Evolutionary conservation across 2,329 filamentous ascomycete species (phyloP), one percentile per base, ranked within the genome.

Genomic region (Alternaria viburni): DNA sequence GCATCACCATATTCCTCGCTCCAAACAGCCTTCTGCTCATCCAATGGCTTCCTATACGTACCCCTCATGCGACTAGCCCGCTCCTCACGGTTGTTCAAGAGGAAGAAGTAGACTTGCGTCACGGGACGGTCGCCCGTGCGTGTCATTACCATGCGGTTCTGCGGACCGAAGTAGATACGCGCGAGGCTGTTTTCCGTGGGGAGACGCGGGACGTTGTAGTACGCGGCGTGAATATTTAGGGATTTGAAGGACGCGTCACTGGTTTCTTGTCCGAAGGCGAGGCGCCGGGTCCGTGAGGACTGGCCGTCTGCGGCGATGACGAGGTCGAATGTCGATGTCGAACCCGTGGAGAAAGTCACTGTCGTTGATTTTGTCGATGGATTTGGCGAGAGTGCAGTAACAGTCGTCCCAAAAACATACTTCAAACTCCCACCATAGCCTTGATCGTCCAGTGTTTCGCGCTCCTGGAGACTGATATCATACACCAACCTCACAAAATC

Each of bases 21-120:
- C 3, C 73, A 71, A 41, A 83, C 66, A 0, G 73, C 75, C 7
- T 77, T 69, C 65, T 85, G 86, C 64, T 86, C 74, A 17, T 75
- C 74, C 15, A 76, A 23, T 0, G 81, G 59, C 19, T 80, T 76
- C 2, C 79, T 79, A 13, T 66, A 46, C 5, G 65, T 49, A 2
- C 54, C 26, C 9, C 30, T 62, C 50, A 58, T 64, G 21, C 10
- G 59, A 26, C 28, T 49, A 36, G 23, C 11, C 23, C 61, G 62
- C 50, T 44, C 46, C 5, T 55, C 15, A 36, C 32, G 52, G 28
- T 63, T 25, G 44, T 45, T 71, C 36, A 55, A 66, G 1, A 77
- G 74, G 43, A 71, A 67, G 2, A 72, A 25, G 56, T 74, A 74
- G 15, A 69, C 64, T 25, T 71, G 70, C 4, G 68, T 71, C 11